Conservation (phyloP, 108 stramenopile species). For the Cyclostephanos tholiformis region DNA sequence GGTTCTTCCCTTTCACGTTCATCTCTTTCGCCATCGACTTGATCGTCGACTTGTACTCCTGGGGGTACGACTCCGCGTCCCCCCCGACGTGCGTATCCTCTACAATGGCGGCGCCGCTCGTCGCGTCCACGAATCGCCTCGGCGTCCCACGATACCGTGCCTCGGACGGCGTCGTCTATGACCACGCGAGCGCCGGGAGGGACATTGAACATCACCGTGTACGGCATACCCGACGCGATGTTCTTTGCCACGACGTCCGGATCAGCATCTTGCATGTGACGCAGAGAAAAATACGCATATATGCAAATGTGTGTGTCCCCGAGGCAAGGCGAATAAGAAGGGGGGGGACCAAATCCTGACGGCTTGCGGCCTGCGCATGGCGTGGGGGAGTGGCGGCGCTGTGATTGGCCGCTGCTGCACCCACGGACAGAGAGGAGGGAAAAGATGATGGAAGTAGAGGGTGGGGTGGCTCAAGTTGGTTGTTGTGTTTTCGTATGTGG, state of each 20-base stretch:
- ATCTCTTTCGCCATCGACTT: conserved; percentile 86
- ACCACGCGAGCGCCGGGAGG: conserved; percentile 80
- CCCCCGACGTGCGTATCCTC: conserved; percentile 72
- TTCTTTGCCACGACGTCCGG: conserved; percentile 79
- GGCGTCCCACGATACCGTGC: conserved; percentile 95
- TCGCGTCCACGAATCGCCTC: conserved; percentile 86
- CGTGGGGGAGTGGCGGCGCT: too few relatives aligned
- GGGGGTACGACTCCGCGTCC: conserved; percentile 50
- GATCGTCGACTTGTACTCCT: conserved; percentile 81
- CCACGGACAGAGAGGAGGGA: too few relatives aligned
- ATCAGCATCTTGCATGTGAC: conserved; percentile 94
- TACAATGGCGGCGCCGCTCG: conserved; percentile 68
- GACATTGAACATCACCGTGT: conserved; percentile 93
- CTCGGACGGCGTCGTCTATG: conserved; percentile 94
- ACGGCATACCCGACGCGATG: conserved; percentile 79
- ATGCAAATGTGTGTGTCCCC: too few relatives aligned
- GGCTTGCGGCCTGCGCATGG: too few relatives aligned
- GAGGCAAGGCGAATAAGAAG: too few relatives aligned
- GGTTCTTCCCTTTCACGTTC: conserved; percentile 86
- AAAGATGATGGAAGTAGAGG: too few relatives aligned
- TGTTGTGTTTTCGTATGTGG: too few relatives aligned
- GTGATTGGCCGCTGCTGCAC: too few relatives aligned
- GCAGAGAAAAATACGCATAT: too few relatives aligned
- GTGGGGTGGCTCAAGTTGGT: too few relatives aligned
- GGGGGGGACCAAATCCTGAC: too few relatives aligned